Evolutionary conservation across 1,284 basidiomycete species (phyloP), one percentile per base, ranked within the genome.

Genomic region (Spongiforma sp.): DNA sequence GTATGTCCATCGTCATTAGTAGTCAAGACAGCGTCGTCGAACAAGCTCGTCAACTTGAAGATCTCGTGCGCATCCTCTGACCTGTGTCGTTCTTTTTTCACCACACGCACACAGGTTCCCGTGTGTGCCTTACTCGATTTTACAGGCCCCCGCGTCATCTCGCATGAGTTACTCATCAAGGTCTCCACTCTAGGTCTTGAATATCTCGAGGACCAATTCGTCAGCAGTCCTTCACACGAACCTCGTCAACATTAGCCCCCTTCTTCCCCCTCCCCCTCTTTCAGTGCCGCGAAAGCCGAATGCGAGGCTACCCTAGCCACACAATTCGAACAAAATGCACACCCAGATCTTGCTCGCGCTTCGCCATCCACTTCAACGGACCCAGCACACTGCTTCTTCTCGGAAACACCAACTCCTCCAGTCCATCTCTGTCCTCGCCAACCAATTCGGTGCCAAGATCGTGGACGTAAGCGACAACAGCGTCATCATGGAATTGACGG

Each of bases 1-100:
- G 98, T 59, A 99, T 99, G 98, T 99, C 95, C 75, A 95, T 99
- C 78, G 95, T 98, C 68, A 86, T 99, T 57, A 91, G 90, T 68
- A 98, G 97, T 2, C 98, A 99, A 79, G 97, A 99, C 73, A 95
- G 94, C 65, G 96, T 99, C 50, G 93, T 99, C 60, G 98, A 99
- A 79, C 98, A 99, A 81, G 96, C 94, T 32, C 85, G 96, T 67
- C 96, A 98, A 73, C 86, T 98, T 21, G 96, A 98, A 73, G 96
- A 98, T 75, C 84, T 98, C 67, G 96, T 96, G 73, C 69, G 92
- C 83, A 14, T 32, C 10, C 17, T 24, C 32, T 7, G 10, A 21
- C 15, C 28, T 0, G 24, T 48, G 26, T 28, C 26, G 5, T 10
- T 17, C 46, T n/a, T 2, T 43, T 43, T 8, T 4, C 4, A 9